These are phyloP conservation scores for Leccinum truebloodii DNA, from an alignment of 768 basidiomycete species.

Conservation along the genomic window DNA sequence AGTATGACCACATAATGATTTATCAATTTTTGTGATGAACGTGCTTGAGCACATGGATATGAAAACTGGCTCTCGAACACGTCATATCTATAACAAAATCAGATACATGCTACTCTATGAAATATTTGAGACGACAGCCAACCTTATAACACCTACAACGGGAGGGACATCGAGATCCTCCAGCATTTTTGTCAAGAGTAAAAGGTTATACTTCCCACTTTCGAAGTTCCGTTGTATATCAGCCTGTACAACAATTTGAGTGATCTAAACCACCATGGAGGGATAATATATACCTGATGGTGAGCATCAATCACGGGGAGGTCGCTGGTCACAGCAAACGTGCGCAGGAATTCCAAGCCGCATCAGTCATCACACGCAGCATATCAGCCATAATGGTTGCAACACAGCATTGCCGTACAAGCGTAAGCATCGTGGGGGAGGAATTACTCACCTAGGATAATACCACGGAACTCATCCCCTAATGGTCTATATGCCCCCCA, in stretches of 20 bases:
- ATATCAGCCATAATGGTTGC: constrained; percentile 61
- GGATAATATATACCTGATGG: constrained; percentile 33
- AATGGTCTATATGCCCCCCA: constrained; percentile 54
- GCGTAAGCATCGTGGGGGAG: constrained; percentile 40
- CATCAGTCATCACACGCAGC: constrained; percentile 51
- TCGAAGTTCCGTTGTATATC: constrained; percentile 52
- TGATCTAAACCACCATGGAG: constrained; percentile 1
- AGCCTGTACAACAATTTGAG: constrained; percentile 35
- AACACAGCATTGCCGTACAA: constrained; percentile 50
- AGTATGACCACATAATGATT: no score
- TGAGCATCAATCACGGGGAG: constrained; percentile 33
- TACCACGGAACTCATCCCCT: constrained; percentile 61
- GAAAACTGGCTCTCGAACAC: constrained; percentile 60
- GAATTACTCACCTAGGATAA: constrained; percentile 58
- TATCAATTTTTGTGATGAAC: constrained; percentile 4
- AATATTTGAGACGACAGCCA: constrained; percentile 15
- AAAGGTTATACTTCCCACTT: constrained; percentile 59
- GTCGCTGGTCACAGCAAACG: constrained; percentile 46
- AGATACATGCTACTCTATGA: constrained; percentile 8
- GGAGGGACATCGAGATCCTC: constrained; percentile 64
- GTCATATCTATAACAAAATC: constrained; percentile 36
- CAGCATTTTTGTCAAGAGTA: constrained; percentile 57
- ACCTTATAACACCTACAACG: constrained; percentile 65
- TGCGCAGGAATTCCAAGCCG: constrained; percentile 54
- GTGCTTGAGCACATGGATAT: constrained; percentile 49